Conservation (phyloP, 2,329 filamentous ascomycete genomes). For the Curvularia sp. region DNA sequence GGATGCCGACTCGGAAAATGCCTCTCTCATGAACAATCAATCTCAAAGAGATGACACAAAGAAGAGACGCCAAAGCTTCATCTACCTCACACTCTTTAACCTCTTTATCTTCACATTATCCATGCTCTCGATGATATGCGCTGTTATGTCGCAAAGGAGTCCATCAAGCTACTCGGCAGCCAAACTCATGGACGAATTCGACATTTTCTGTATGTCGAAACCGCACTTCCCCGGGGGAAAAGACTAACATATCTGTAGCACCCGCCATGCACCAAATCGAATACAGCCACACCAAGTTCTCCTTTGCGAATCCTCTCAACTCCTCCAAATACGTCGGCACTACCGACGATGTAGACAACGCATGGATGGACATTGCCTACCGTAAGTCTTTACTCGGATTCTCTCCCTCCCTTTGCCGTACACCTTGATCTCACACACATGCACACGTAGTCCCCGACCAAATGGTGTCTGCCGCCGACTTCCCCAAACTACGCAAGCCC, state of each 20-base stretch:
- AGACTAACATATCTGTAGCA: conserved; percentile 21
- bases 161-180: conserved; percentile 35
- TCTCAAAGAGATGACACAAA: conserved; percentile 32
- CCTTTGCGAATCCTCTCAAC: conserved; percentile 40
- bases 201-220: conserved; percentile 35
- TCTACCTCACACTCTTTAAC: conserved; percentile 44
- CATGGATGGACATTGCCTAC: conserved; percentile 64
- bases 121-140: conserved; percentile 40
- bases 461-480: conserved; percentile 64
- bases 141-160: conserved; percentile 42
- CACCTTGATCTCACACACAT: conserved; percentile 5
- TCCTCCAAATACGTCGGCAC: conserved; percentile 60
- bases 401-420: not conserved
- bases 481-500: conserved; percentile 62
- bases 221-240: too few relatives aligned
- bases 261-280: conserved; percentile 42
- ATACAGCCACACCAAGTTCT: conserved; percentile 38
- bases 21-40: conserved; percentile 39
- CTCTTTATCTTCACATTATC: conserved; percentile 46
- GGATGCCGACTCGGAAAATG: conserved; percentile 37
- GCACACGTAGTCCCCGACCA: conserved; percentile 62
- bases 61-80: conserved; percentile 32
- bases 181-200: conserved; percentile 44
- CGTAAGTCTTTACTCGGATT: conserved; percentile 32
- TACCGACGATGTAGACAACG: conserved; percentile 63